Evolutionary conservation across 768 basidiomycete species (phyloP).

Genomic region (Amanita fuliginea): DNA sequence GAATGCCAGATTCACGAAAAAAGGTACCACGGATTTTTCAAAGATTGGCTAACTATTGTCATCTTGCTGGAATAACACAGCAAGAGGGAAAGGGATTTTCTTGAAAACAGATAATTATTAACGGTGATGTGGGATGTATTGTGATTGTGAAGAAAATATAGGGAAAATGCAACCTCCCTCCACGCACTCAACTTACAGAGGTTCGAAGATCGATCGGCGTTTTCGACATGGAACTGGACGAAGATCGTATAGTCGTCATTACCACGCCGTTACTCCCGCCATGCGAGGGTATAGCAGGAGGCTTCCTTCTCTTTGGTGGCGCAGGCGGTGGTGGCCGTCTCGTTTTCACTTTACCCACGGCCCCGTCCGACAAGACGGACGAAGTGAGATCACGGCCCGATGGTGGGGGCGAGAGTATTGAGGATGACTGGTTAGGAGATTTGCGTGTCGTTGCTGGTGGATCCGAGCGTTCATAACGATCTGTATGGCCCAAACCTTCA

Average conservation of each 20-base stretch:
- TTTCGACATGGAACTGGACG: conserved; percentile 24
- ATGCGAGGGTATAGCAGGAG: conserved; percentile 54
- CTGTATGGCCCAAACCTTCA: neutral
- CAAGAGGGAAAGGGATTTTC: no score
- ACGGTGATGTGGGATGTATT: neutral
- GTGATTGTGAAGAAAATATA: neutral
- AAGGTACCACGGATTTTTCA: no score
- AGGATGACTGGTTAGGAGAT: neutral
- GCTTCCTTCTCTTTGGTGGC: conserved; percentile 56
- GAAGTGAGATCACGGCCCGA: conserved; percentile 11
- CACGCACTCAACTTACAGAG: neutral
- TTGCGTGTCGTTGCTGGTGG: neutral
- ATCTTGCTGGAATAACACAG: no score
- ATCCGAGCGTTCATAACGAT: neutral
- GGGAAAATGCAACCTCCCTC: neutral
- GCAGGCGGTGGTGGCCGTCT: conserved; percentile 53
- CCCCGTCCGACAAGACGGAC: conserved; percentile 10
- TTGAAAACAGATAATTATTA: no score
- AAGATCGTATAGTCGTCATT: conserved; percentile 48
- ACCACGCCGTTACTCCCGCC: conserved; percentile 35
- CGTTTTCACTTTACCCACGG: conserved; percentile 11
- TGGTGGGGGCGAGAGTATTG: conserved; percentile 3
- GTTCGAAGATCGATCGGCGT: neutral
- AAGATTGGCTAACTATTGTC: no score
- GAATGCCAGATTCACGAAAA: no score